Evolutionary conservation across 176 grass and related monocot species (phyloP), one percentile per base, ranked within the genome.

Genomic region (Typha latifolia): DNA sequence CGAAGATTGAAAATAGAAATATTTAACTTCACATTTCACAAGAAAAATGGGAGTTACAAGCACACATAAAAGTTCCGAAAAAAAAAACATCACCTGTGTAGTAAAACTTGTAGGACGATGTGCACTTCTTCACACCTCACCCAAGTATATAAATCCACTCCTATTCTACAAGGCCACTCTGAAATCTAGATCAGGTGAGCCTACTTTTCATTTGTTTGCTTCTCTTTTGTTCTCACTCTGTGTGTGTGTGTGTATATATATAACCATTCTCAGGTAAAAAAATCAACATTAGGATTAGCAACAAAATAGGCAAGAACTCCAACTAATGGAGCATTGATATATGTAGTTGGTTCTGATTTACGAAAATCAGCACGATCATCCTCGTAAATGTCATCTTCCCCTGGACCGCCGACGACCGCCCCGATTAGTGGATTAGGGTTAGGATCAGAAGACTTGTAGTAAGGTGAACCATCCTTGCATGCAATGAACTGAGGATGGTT

Each of bases 251-350:
- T 19, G 27, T 29, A 43, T 43, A 43, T 43, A 43, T 43, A 43
- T 43, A 21, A 19, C 20, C 53, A 19, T 59, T 13, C 20, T 59
- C 53, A 59, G 7, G 14, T 55, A 59, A n/a, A 55, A 55, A 21
- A 11, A 59, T 59, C n/a, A 16, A 9, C 3, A 49, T 69, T 62
- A 49, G 85, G 88, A 48, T 91, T 80, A 61, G 72, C 82, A 74
- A 82, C 78, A 48, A 97, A 86, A 72, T 90, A 92, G 43, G 82
- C 88, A 23, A 97, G 83, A 27, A 75, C 88, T 64, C 93, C 88
- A 14, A 97, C 88, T 22, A 97, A 73, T 2, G 88, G 93, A 52
- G 93, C 93, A 64, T 97, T 97, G 65, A 97, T 97, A 62, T 97
- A 97, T 16, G 93, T 97, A 62, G 93, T 90, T 0, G 93, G 93